These are phyloP conservation scores for Gamsiella multidivaricata DNA, from an alignment of 192 early-diverging fungal genomes.

Conservation along the genomic window DNA sequence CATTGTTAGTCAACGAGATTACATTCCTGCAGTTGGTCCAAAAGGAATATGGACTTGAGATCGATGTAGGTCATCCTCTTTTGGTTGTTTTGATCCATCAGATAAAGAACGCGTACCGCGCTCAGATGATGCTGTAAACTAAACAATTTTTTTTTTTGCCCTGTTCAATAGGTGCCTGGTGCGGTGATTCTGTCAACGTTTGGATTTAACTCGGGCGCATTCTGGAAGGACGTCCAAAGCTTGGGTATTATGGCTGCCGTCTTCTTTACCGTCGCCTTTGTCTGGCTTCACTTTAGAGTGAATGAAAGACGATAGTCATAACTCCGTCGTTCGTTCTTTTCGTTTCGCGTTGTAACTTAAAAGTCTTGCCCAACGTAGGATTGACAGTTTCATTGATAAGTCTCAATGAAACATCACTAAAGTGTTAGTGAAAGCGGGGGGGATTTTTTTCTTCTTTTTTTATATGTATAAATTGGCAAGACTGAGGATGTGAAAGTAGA, in stretches of 20 bases:
- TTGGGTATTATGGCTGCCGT: constrained; percentile 66
- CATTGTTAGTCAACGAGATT: constrained; percentile 91
- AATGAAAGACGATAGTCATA: constrained; percentile 77
- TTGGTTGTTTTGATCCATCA: too few relatives aligned
- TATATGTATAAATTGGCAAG: too few relatives aligned
- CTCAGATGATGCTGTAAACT: too few relatives aligned
- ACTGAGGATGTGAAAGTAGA: too few relatives aligned
- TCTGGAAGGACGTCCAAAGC: constrained; percentile 81
- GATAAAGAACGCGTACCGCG: too few relatives aligned
- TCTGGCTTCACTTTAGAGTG: constrained; percentile 83
- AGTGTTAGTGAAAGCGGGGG: too few relatives aligned
- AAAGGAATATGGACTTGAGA: constrained; percentile 82
- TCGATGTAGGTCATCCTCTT: constrained; percentile 66
- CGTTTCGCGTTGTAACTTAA: too few relatives aligned
- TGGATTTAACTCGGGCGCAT: constrained; percentile 85
- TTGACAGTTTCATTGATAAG: not conserved
- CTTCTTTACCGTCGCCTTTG: constrained; percentile 76
- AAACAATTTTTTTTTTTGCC: not conserved
- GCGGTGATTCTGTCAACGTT: constrained; percentile 88
- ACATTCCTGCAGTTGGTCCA: constrained; percentile 81
- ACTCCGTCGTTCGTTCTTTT: too few relatives aligned
- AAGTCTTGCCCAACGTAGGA: too few relatives aligned
- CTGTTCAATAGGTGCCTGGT: constrained; percentile 73
- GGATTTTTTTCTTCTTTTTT: constrained; percentile 10
- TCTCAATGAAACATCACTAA: too few relatives aligned